phyloP scores from a whole-genome alignment of 805 yeast species.

The Clavispora carvajalis region DNA sequence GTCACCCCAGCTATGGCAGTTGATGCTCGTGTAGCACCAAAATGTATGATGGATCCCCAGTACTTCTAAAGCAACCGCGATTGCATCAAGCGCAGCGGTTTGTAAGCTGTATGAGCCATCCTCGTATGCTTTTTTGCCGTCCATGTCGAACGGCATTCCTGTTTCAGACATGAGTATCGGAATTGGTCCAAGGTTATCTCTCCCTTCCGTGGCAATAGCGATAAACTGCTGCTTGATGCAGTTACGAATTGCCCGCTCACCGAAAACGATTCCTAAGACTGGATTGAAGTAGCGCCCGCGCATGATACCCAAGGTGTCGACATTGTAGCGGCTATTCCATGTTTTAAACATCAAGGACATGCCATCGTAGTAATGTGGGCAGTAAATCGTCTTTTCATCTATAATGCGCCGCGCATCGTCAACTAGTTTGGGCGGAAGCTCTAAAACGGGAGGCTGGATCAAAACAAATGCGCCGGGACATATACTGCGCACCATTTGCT shows the following conservation, averaged over 20 bases:
- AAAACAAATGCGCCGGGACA: conserved; percentile 50
- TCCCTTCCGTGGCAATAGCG: conserved; percentile 64
- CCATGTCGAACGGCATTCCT: conserved; percentile 98
- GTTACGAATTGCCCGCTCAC: conserved; percentile 72
- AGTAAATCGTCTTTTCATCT: conserved; percentile 62
- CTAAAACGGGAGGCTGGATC: conserved; percentile 79
- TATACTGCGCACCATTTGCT: conserved; percentile 40
- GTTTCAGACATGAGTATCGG: conserved; percentile 87
- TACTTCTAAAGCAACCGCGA: conserved; percentile 73
- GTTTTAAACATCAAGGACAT: conserved; percentile 86
- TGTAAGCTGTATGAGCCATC: conserved; percentile 70
- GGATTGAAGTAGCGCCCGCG: conserved; percentile 74
- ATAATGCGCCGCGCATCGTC: conserved; percentile 43
- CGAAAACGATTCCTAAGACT: conserved; percentile 68
- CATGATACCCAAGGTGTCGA: conserved; percentile 85
- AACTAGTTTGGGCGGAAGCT: conserved; percentile 63
- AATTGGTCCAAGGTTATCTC: conserved; percentile 55
- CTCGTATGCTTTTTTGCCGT: conserved; percentile 63
- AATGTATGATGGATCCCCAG: conserved; percentile 66
- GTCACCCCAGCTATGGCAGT: conserved; percentile 85
- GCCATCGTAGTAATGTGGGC: conserved; percentile 95
- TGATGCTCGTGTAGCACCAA: conserved; percentile 79
- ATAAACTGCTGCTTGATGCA: conserved; percentile 63
- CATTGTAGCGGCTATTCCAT: conserved; percentile 81
- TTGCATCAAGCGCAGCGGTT: conserved; percentile 77